A percentile compares a stretch with the other conserved stretches of the same genome.
Evolutionary conservation across 78 protist genomes (phyloP).

Genomic region (Dictyostelium capitatum): DNA sequence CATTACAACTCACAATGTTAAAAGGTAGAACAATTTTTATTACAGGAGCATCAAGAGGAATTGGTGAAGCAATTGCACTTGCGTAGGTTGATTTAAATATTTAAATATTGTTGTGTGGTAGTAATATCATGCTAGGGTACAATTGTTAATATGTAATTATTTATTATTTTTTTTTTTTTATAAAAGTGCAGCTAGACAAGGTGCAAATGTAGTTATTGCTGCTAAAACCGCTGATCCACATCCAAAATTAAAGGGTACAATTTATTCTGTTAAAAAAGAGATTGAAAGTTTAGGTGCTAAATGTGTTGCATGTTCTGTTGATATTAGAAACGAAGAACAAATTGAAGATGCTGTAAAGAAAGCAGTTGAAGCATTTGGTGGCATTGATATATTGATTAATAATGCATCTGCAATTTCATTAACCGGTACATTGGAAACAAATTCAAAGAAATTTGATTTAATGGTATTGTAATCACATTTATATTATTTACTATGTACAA

Average conservation of each 20-base stretch:
- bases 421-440: constrained; percentile 86
- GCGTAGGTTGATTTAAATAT: constrained; percentile 12
- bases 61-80: constrained; percentile 81
- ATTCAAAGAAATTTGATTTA: constrained; percentile 87
- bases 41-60: constrained; percentile 85
- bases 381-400: constrained; percentile 93
- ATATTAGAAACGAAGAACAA: constrained; percentile 86
- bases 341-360: constrained; percentile 85
- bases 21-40: constrained; percentile 78
- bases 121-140: too few relatives aligned
- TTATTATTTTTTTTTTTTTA: not conserved
- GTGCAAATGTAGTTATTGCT: constrained; percentile 81
- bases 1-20: not conserved
- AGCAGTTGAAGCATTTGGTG: constrained; percentile 89
- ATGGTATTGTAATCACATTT: constrained; percentile 56
- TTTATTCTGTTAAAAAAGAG: constrained; percentile 85
- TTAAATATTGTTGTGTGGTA: too few relatives aligned
- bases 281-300: constrained; percentile 86
- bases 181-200: constrained; percentile 68
- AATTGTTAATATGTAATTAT: too few relatives aligned
- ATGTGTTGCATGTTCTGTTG: constrained; percentile 74
- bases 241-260: constrained; percentile 94
- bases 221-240: constrained; percentile 89
- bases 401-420: constrained; percentile 92
- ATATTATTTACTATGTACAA: not conserved